phyloP scores from a whole-genome alignment of 495 filamentous ascomycete species.

The Venustampulla echinocandica region DNA sequence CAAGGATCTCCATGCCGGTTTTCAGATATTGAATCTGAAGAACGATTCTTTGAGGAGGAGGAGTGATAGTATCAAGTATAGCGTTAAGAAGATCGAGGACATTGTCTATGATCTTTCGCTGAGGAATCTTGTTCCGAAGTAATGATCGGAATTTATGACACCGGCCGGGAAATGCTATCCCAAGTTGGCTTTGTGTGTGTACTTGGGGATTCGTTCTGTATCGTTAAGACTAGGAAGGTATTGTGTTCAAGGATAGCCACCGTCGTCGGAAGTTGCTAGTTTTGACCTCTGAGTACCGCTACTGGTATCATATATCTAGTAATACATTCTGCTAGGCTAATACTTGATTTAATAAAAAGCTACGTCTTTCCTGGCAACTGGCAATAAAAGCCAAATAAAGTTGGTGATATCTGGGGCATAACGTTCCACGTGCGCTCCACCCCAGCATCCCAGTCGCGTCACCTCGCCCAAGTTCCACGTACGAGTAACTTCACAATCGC shows the following conservation, averaged over 20 bases:
- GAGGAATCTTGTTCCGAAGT: conserved; percentile 65
- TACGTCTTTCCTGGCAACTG: too few species aligned
- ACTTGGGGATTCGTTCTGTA: too few species aligned
- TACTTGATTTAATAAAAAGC: neutral
- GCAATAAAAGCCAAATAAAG: too few species aligned
- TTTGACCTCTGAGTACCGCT: too few species aligned
- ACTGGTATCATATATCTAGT: neutral
- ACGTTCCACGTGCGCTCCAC: too few species aligned
- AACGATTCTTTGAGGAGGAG: conserved; percentile 84
- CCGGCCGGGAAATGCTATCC: neutral
- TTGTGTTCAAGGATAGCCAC: too few species aligned
- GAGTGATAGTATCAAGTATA: conserved; percentile 91
- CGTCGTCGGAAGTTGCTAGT: too few species aligned
- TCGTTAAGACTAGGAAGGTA: too few species aligned
- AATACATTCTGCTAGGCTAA: neutral
- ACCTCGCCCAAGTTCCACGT: neutral
- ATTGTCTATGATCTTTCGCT: conserved; percentile 91
- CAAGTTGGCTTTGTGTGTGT: too few species aligned
- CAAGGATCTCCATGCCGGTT: conserved; percentile 90
- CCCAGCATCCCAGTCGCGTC: too few species aligned
- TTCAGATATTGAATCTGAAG: conserved; percentile 94
- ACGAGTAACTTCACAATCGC: neutral
- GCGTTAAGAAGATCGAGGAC: conserved; percentile 96
- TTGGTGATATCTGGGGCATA: too few species aligned
- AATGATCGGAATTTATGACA: neutral